Percentiles rank a stretch among this genome's conserved stretches.
These are phyloP conservation scores for Agroathelia rolfsii DNA, from an alignment of 1,284 basidiomycete species.

Conservation along the genomic window DNA sequence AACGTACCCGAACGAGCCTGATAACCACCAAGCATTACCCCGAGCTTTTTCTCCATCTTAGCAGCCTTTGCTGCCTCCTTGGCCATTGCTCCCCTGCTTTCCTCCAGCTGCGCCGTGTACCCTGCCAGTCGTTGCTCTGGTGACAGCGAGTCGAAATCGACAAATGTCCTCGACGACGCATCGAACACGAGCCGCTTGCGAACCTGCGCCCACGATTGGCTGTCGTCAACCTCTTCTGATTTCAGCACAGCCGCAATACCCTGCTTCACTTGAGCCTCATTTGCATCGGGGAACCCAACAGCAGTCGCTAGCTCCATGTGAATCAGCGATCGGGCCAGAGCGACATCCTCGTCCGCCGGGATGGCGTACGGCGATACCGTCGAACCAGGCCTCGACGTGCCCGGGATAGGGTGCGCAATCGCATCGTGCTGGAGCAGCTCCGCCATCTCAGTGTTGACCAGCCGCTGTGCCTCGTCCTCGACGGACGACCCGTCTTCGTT, in stretches of 20 bases:
- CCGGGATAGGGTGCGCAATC: slow-evolving; percentile 81
- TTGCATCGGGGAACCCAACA: slow-evolving; percentile 82
- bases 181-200: slow-evolving; percentile 59
- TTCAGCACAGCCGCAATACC: slow-evolving; percentile 56
- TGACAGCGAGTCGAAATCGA: slow-evolving; percentile 51
- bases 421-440: slow-evolving; percentile 83
- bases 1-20: slow-evolving; percentile 69
- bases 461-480: slow-evolving; percentile 41
- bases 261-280: slow-evolving; percentile 66
- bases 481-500: slow-evolving; percentile 37
- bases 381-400: slow-evolving; percentile 73
- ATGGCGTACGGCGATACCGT: slow-evolving; percentile 65
- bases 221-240: slow-evolving; percentile 48
- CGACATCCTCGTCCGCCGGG: slow-evolving; percentile 73
- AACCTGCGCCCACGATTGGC: slow-evolving; percentile 57
- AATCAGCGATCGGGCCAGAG: slow-evolving; percentile 62
- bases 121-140: slow-evolving; percentile 55
- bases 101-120: slow-evolving; percentile 51
- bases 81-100: slow-evolving; percentile 68
- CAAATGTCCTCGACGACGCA: slow-evolving; percentile 50
- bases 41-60: slow-evolving; percentile 90
- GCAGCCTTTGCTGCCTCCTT: slow-evolving; percentile 72
- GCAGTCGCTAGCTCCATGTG: slow-evolving; percentile 72
- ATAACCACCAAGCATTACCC: slow-evolving; percentile 85
- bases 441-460: slow-evolving; percentile 78